Base-by-base conservation (phyloP, 1,284 basidiomycete species). In the Apiotrichum akiyoshidainum region DNA sequence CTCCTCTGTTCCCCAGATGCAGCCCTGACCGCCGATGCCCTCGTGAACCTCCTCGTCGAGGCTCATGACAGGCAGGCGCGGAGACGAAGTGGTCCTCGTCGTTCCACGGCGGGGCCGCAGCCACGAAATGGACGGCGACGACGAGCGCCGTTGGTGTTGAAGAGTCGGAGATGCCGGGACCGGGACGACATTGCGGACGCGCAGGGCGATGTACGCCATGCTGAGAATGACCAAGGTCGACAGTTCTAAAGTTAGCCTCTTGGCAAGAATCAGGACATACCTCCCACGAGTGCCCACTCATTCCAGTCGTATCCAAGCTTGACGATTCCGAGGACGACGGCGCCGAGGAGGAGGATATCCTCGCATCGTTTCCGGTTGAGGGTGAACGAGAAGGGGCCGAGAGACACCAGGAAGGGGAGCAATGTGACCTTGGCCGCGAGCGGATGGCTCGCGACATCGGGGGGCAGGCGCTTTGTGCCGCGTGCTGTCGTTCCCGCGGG, bases 1-100 rank as follows among this genome's bases (percentile, higher is more conserved):
- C 56, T 70, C 72, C 53, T 77, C 76, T 5, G 78, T 79, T 7
- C 76, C 77, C 74, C 75, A 79, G 12, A 79, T 64, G 58, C 71
- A 71, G 0, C 76, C 77, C 37, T 64, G 54, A 11, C 52, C 54
- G 4, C 71, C 73, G 1, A 70, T 46, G 0, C 60, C 56, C 0
- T 48, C n/a, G n/a, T 57, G 57, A 26, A 61, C 65, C 14, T 70
- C 67, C 12, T 67, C 68, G 2, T 63, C 62, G 12, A 45, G 19
- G 21, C 6, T n/a, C n/a, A 26, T 9, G 21, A 39, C 31, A 3
- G 22, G 14, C 16, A 9, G 2, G 1, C 40, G 50, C 39, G 50
- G 50, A 13, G 50, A 51, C 13, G 10, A 5, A 4, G 50, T 40
- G 33, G 33, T n/a, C 7, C n/a, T 17, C 5, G 8, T 1, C 9